Conservation (phyloP, 106 monocot genomes). For the Apostasia shenzhenica region DNA sequence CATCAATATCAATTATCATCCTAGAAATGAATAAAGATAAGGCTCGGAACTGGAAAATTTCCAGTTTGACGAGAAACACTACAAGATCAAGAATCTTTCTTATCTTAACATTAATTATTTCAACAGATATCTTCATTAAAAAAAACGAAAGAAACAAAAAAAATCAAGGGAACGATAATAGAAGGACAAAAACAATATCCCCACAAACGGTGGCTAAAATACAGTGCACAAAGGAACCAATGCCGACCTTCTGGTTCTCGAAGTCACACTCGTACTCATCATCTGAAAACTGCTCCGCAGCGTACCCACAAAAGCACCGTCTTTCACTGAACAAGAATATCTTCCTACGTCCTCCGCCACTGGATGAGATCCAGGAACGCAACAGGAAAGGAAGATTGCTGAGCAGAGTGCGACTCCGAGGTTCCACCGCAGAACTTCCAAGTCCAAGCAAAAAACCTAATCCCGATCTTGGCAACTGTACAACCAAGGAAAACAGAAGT, state of each 20-base stretch:
- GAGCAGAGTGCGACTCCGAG: background rate
- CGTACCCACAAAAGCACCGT: constrained; percentile 49
- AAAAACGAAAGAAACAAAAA: background rate
- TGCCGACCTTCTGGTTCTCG: constrained; percentile 67
- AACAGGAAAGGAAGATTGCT: constrained; percentile 6
- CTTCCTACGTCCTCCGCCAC: constrained; percentile 3
- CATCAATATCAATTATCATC: no score
- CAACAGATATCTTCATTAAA: background rate
- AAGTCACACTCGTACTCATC: constrained; percentile 98
- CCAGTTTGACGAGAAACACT: no score
- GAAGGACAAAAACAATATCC: background rate
- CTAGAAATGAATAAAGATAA: no score
- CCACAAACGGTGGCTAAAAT: no score
- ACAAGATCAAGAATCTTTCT: no score
- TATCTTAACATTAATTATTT: background rate
- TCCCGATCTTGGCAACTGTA: background rate
- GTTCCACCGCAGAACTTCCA: background rate
- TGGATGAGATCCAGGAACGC: background rate
- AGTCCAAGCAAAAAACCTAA: constrained; percentile 7
- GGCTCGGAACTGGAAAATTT: no score
- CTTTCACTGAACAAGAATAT: background rate
- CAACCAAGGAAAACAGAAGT: no score
- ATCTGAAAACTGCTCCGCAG: constrained; percentile 94
- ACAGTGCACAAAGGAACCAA: background rate
- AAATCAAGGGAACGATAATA: background rate